Evolutionary conservation across 805 yeast genomes (phyloP), one percentile per base, ranked within the genome.

Genomic region (Sugiyamaella americana): DNA sequence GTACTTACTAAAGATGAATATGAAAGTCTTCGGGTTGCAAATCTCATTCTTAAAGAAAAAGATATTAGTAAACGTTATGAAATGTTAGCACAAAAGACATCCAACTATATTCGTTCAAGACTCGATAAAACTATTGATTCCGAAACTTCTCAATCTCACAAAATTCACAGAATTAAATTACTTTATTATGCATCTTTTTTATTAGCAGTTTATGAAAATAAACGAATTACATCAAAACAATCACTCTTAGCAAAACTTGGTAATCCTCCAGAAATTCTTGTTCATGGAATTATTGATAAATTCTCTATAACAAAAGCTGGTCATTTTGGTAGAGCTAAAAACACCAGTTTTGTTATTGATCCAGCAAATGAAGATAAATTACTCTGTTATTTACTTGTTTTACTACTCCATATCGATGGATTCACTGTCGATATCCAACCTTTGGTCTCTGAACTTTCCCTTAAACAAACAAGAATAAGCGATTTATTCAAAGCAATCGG

Each of bases 301-400:
- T 93, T 87, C 65, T 76, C 97, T 11, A 75, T 82, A 23, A 59
- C 75, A 24, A 77, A 75, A 57, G 73, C 86, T 5, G 48, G 58
- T 11, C 75, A 72, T 43, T 75, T 79, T 52, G 94, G 93, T 48
- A 80, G 78, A 63, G 69, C 84, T n/a, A 83, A 82, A 61, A 87
- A 82, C 52, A 76, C 82, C 56, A 74, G 82, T n/a, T 91, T 77
- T 62, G 71, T 76, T 51, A 77, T 93, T 51, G 97, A 93, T 60
- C 96, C 98, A 36, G 82, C 78, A 57, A 78, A 79, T 60, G 96
- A 87, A 64, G 96, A 87, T 67, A 87, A 84, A 66, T 71, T 93
- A 41, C 70, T 93, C 54, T 84, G 96, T 65, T 83, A 79, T 66
- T 70, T 88, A 41, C 69, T 93, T 51, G 84, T 83, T 4, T 66